Evolutionary conservation across 495 filamentous ascomycete genomes (phyloP).

Genomic region (Glonium stellatum): DNA sequence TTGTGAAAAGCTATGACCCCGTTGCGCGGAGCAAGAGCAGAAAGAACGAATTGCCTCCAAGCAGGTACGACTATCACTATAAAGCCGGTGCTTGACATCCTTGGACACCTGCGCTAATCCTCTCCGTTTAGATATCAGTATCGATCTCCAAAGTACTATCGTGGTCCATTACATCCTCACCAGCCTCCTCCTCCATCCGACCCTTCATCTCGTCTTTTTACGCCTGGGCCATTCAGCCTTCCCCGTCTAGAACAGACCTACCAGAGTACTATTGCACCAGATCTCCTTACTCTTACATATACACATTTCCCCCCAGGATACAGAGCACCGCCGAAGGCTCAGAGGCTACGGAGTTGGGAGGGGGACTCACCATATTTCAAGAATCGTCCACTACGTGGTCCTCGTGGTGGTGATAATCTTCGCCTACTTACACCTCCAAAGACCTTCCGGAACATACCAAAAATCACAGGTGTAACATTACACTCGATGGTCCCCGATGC

Average conservation of each 20-base stretch:
- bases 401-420: slow-evolving; percentile 64
- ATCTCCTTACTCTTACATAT: slow-evolving; percentile 85
- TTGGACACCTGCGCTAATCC: neutral
- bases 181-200: slow-evolving; percentile 76
- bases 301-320: slow-evolving; percentile 72
- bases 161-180: slow-evolving; percentile 87
- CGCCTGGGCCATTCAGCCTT: slow-evolving; percentile 87
- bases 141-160: slow-evolving; percentile 84
- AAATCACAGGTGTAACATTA: slow-evolving; percentile 71
- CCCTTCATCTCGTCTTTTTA: slow-evolving; percentile 77
- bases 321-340: slow-evolving; percentile 49
- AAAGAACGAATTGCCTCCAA: slow-evolving; percentile 54
- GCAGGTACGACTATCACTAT: slow-evolving; percentile 47
- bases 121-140: slow-evolving; percentile 68
- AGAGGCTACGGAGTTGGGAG: slow-evolving; percentile 81
- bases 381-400: slow-evolving; percentile 75
- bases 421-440: slow-evolving; percentile 68
- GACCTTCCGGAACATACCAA: slow-evolving; percentile 78
- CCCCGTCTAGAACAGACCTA: slow-evolving; percentile 88
- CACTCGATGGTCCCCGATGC: slow-evolving; percentile 62
- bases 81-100: neutral
- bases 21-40: slow-evolving; percentile 44
- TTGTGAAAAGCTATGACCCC: slow-evolving; percentile 50
- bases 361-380: slow-evolving; percentile 87
- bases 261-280: slow-evolving; percentile 75